These are phyloP conservation scores for Neonectria magnoliae DNA, from an alignment of 2,329 filamentous ascomycete genomes.

Conservation along the genomic window DNA sequence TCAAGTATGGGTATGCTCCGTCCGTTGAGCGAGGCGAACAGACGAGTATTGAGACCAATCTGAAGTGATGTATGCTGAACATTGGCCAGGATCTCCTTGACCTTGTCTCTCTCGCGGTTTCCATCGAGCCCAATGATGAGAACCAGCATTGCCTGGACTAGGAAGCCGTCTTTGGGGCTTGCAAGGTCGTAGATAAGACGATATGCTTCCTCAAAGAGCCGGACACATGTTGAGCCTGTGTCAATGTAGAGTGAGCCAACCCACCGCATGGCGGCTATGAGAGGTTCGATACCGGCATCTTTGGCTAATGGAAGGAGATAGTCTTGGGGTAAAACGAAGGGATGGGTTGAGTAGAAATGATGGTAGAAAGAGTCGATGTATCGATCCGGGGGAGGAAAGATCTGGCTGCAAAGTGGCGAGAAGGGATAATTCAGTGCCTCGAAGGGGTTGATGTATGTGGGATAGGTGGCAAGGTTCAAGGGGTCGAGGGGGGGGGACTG, in stretches of 20 bases:
- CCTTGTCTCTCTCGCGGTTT: conserved; percentile 74
- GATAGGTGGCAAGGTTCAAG: neutral
- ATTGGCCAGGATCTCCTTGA: conserved; percentile 72
- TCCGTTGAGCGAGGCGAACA: conserved; percentile 72
- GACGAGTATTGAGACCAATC: conserved; percentile 76
- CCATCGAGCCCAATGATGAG: conserved; percentile 82
- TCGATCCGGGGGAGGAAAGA: conserved; percentile 55
- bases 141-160: conserved; percentile 81
- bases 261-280: conserved; percentile 65
- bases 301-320: conserved; percentile 59
- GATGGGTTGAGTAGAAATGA: conserved; percentile 66
- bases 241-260: conserved; percentile 65
- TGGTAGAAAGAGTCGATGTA: conserved; percentile 68
- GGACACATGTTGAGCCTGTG: conserved; percentile 53
- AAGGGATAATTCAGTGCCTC: conserved; percentile 28
- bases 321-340: conserved; percentile 64
- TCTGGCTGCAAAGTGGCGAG: conserved; percentile 10
- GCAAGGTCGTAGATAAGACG: conserved; percentile 57
- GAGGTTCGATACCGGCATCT: conserved; percentile 57
- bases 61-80: conserved; percentile 77
- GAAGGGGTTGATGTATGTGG: conserved; percentile 47
- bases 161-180: conserved; percentile 63
- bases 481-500: neutral
- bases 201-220: conserved; percentile 67
- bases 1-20: conserved; percentile 73